phyloP scores from a whole-genome alignment of 306 rosid genomes.

The Cicer cuneatum region DNA sequence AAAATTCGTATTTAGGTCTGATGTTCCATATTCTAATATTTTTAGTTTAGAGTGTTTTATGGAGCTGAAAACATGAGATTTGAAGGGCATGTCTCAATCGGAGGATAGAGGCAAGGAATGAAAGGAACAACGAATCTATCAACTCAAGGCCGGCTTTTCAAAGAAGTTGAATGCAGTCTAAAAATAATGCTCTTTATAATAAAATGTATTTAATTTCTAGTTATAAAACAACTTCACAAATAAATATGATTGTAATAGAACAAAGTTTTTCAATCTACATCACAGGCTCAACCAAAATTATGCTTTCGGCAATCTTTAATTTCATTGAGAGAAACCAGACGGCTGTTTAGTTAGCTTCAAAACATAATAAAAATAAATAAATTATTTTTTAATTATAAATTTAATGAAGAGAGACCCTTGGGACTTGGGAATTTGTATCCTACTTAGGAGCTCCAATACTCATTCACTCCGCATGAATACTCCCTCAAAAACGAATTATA shows the following conservation, averaged over 20 bases:
- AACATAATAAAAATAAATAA: neutral
- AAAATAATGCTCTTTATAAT: no score
- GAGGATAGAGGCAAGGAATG: neutral
- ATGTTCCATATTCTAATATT: no score
- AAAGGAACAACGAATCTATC: neutral
- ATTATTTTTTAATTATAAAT: neutral
- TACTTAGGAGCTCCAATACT: slow-evolving; percentile 26
- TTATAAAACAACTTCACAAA: neutral
- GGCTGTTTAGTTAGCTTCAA: slow-evolving; percentile 28
- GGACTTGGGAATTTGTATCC: slow-evolving; percentile 8
- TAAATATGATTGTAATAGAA: neutral
- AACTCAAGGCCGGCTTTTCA: slow-evolving; percentile 26
- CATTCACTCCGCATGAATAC: neutral
- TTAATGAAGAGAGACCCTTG: slow-evolving; percentile 1
- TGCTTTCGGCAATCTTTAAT: slow-evolving; percentile 10
- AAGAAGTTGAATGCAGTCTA: neutral
- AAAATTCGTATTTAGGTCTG: no score
- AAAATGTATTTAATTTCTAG: neutral
- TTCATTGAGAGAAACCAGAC: slow-evolving; percentile 26
- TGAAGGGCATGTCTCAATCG: neutral
- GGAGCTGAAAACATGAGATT: no score
- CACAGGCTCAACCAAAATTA: neutral
- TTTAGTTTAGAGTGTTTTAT: no score
- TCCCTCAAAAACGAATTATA: no score
- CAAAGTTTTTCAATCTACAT: slow-evolving; percentile 4